phyloP scores from a whole-genome alignment of 1,284 basidiomycete genomes.

The Moniliella sp. region DNA sequence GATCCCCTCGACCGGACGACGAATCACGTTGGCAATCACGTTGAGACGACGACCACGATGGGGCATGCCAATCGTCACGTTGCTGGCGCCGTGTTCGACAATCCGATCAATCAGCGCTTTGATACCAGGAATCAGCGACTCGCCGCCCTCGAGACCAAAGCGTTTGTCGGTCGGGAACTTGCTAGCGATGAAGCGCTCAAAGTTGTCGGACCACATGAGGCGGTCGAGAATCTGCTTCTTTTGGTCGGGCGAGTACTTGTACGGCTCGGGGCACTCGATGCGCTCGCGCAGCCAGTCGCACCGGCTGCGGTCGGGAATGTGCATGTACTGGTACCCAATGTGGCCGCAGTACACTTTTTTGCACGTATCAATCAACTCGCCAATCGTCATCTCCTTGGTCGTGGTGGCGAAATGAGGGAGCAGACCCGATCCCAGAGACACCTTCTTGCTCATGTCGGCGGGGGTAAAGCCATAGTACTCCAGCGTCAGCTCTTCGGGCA shows the following conservation, averaged over 20 bases:
- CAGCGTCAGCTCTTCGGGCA: conserved; percentile 26
- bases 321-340: conserved; percentile 88
- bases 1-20: conserved; percentile 93
- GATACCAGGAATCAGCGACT: conserved; percentile 93
- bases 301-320: conserved; percentile 92
- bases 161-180: conserved; percentile 99
- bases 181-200: conserved; percentile 92
- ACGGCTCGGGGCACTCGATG: conserved; percentile 85
- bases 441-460: conserved; percentile 76
- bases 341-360: conserved; percentile 86
- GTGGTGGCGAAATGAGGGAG: conserved; percentile 69
- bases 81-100: conserved; percentile 82
- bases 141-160: conserved; percentile 94
- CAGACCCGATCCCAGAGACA: conserved; percentile 81
- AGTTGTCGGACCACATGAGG: conserved; percentile 95
- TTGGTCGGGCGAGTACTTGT: conserved; percentile 92
- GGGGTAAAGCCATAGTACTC: conserved; percentile 69
- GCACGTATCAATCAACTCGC: conserved; percentile 76
- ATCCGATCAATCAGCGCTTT: conserved; percentile 95
- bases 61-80: conserved; percentile 95
- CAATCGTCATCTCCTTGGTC: conserved; percentile 65
- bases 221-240: conserved; percentile 97
- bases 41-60: conserved; percentile 89
- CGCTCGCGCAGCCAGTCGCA: conserved; percentile 98
- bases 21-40: conserved; percentile 89